Evolutionary conservation across 1,284 basidiomycete genomes (phyloP).

Genomic region (Boletellus sp.): DNA sequence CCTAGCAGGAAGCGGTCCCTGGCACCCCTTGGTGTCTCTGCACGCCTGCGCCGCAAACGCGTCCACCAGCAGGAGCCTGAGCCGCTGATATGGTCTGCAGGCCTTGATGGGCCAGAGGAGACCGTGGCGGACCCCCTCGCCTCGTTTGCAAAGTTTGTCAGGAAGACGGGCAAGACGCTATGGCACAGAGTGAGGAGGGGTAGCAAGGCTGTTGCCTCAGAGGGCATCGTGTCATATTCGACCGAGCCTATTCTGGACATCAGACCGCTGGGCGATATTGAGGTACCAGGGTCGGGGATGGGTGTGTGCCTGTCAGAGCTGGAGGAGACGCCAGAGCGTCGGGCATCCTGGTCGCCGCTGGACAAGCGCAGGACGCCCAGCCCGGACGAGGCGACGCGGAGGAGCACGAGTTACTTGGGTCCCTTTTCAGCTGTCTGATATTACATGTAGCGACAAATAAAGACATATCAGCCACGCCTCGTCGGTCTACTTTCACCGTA

Average conservation of each 20-base stretch:
- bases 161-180: constrained; percentile 40
- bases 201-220: constrained; percentile 16
- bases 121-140: constrained; percentile 43
- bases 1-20: constrained; percentile 52
- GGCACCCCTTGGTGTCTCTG: constrained; percentile 61
- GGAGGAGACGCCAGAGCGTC: constrained; percentile 13
- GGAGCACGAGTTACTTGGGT: constrained; percentile 23
- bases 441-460: too few species aligned
- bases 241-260: constrained; percentile 28
- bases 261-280: constrained; percentile 5
- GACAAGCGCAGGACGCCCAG: constrained; percentile 22
- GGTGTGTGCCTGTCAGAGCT: neutral
- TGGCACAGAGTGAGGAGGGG: constrained; percentile 36
- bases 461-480: too few species aligned
- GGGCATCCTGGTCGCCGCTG: constrained; percentile 26
- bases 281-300: constrained; percentile 5
- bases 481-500: constrained; percentile 1
- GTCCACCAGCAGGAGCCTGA: constrained; percentile 14
- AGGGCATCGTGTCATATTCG: constrained; percentile 11
- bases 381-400: constrained; percentile 14
- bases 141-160: constrained; percentile 45
- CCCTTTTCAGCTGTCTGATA: too few species aligned
- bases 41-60: constrained; percentile 42
- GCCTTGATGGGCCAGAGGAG: constrained; percentile 24
- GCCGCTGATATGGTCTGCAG: constrained; percentile 24